Percentiles rank a stretch among this genome's conserved stretches.
phyloP scores from a whole-genome alignment of 202 grass and related monocot species.

The Schoenoplectus tabernaemontani region DNA sequence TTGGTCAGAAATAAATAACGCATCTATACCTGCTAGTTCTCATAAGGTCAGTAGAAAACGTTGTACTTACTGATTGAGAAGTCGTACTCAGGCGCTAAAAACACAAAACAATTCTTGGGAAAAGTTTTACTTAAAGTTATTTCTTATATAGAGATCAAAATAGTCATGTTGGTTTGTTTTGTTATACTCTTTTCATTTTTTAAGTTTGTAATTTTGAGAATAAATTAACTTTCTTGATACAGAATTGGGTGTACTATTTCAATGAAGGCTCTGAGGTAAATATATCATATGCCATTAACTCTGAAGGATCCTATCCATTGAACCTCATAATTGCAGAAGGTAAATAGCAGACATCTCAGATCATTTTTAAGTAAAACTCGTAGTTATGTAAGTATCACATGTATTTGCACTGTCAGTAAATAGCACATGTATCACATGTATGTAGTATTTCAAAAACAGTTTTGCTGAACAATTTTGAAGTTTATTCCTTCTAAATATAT shows the following conservation, averaged over 20 bases:
- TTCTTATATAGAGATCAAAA: neutral
- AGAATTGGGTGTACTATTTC: conserved; percentile 63
- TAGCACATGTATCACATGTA: neutral
- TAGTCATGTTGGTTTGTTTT: neutral
- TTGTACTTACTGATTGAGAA: neutral
- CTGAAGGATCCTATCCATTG: conserved; percentile 26
- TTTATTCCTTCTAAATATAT: neutral
- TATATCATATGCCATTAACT: conserved; percentile 35
- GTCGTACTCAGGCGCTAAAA: neutral
- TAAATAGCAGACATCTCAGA: conserved; percentile 6
- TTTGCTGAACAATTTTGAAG: neutral
- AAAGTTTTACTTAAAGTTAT: neutral
- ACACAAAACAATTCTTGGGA: too few species aligned
- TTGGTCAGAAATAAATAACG: conserved; percentile 46
- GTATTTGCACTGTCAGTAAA: too few species aligned
- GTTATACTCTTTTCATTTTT: neutral
- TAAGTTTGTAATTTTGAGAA: neutral
- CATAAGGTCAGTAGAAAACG: conserved; percentile 33
- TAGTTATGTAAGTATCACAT: neutral
- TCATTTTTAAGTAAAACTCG: neutral
- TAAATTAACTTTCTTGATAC: neutral
- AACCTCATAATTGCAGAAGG: conserved; percentile 51
- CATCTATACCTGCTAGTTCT: conserved; percentile 33
- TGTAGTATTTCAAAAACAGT: neutral
- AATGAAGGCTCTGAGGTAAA: conserved; percentile 39